These are phyloP conservation scores for Aureobasidium musti DNA, from an alignment of 2,329 filamentous ascomycete genomes.

Conservation along the genomic window DNA sequence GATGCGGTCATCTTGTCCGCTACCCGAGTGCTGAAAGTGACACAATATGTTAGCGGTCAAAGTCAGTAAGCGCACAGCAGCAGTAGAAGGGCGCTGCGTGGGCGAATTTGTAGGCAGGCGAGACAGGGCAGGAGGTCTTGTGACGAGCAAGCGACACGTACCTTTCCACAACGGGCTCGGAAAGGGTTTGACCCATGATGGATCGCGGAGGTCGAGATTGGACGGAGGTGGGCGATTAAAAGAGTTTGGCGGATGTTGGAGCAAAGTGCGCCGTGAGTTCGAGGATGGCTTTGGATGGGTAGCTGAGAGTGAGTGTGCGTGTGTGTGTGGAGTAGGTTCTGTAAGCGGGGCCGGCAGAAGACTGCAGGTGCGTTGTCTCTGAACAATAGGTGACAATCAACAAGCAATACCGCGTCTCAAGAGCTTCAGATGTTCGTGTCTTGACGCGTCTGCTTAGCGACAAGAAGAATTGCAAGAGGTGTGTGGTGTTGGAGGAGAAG, in stretches of 20 bases:
- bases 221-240: slow-evolving; percentile 8
- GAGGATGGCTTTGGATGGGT: slow-evolving; percentile 3
- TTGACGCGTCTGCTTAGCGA: not conserved
- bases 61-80: not conserved
- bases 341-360: slow-evolving; percentile 22
- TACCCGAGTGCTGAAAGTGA: slow-evolving; percentile 71
- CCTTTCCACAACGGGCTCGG: slow-evolving; percentile 99
- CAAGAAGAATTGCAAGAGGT: not conserved
- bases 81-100: not conserved
- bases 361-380: slow-evolving; percentile 1
- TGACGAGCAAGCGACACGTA: slow-evolving; percentile 52
- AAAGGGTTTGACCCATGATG: slow-evolving; percentile 97
- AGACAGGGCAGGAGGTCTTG: slow-evolving; percentile 26
- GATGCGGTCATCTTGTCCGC: slow-evolving; percentile 89
- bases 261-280: slow-evolving; percentile 7
- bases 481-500: slow-evolving; percentile 1
- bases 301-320: slow-evolving; percentile 20
- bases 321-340: slow-evolving; percentile 5
- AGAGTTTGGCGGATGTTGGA: not conserved
- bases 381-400: slow-evolving; percentile 10
- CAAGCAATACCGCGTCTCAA: slow-evolving; percentile 4
- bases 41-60: slow-evolving; percentile 21
- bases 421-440: not conserved
- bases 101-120: slow-evolving; percentile 5
- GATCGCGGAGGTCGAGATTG: slow-evolving; percentile 17